These are phyloP conservation scores for Coniosporium tulheliwenetii DNA, from an alignment of 2,329 filamentous ascomycete species.

Conservation along the genomic window DNA sequence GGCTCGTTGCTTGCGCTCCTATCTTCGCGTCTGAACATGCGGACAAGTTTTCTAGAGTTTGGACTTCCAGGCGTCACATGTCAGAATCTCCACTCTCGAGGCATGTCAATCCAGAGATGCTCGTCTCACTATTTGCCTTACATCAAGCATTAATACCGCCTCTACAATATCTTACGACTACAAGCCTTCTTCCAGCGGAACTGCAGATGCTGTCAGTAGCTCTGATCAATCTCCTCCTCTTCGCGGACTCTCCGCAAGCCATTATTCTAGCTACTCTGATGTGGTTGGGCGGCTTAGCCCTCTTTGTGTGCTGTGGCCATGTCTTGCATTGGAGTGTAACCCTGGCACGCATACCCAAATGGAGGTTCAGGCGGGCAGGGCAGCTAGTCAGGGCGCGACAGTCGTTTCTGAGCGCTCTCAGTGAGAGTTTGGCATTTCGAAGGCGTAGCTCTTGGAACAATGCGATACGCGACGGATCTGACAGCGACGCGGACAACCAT, in stretches of 20 bases:
- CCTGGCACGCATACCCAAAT: conserved; percentile 75
- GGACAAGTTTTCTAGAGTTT: conserved; percentile 16
- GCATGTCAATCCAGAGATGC: conserved; percentile 35
- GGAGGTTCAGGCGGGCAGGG: conserved; percentile 59
- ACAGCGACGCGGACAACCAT: too few relatives aligned
- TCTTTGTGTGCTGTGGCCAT: conserved; percentile 58
- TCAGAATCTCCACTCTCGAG: conserved; percentile 13
- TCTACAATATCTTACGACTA: conserved; percentile 69
- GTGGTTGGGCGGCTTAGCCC: conserved; percentile 50
- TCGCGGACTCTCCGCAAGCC: conserved; percentile 48
- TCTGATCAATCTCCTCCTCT: conserved; percentile 65
- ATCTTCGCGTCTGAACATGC: conserved; percentile 37
- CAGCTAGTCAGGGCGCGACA: conserved; percentile 25
- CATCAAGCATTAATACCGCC: conserved; percentile 63
- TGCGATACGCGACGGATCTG: too few relatives aligned
- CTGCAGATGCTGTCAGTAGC: conserved; percentile 72
- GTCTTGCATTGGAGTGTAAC: conserved; percentile 73
- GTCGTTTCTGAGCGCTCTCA: conserved; percentile 25
- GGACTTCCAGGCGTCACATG: conserved; percentile 18
- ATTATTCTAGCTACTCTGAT: conserved; percentile 26
- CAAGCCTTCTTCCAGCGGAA: conserved; percentile 74
- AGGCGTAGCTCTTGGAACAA: too few relatives aligned
- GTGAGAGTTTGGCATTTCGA: conserved; percentile 10
- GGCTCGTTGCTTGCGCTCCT: conserved; percentile 60
- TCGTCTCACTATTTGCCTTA: conserved; percentile 61